Evolutionary conservation across 768 basidiomycete species (phyloP), one percentile per base, ranked within the genome.

Genomic region (Suillus fuscotomentosus): DNA sequence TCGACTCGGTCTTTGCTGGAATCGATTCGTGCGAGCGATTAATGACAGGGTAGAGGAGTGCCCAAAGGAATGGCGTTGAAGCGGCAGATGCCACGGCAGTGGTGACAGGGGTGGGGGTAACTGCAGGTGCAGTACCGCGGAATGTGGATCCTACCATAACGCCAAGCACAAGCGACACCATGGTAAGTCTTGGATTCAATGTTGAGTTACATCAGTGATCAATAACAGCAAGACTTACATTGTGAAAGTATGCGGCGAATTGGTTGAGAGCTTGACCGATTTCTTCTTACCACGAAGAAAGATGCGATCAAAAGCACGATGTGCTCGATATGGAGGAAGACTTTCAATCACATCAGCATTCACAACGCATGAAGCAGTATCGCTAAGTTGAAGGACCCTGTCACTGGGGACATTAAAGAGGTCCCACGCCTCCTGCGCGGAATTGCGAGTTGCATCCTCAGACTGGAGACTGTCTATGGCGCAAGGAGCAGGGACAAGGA

Each of bases 151-250:
- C 73, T 45, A 76, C 69, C 9, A 87, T 78, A 50, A 85, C 41
- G 75, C 88, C 80, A 36, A 90, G 78, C n/a, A 91, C 80, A 45
- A 92, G 79, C 45, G 89, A 89, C 67, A 92, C 76, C 56, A 92
- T 73, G 1, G 89, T 88, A 65, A 92, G 82, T 56, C 90, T 92
- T 66, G n/a, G 54, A 50, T 60, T 31, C 34, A 41, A 51, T 66
- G 3, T 64, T 68, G 47, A 67, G 65, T 55, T 60, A 48, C 60
- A 47, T 13, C 43, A 66, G 38, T 69, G 9, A 48, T 39, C 9
- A 55, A 61, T 53, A 61, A 36, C 63, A 71, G 10, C 48, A 61
- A 48, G 41, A 76, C 87, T n/a, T 79, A 91, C 90, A 92, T 77
- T 24, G 88, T 89, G 56, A 88, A 79, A 42, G 88, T 81, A 70